Evolutionary conservation across 257 asterid species (phyloP), one percentile per base, ranked within the genome.

Genomic region (Haberlea rhodopensis): DNA sequence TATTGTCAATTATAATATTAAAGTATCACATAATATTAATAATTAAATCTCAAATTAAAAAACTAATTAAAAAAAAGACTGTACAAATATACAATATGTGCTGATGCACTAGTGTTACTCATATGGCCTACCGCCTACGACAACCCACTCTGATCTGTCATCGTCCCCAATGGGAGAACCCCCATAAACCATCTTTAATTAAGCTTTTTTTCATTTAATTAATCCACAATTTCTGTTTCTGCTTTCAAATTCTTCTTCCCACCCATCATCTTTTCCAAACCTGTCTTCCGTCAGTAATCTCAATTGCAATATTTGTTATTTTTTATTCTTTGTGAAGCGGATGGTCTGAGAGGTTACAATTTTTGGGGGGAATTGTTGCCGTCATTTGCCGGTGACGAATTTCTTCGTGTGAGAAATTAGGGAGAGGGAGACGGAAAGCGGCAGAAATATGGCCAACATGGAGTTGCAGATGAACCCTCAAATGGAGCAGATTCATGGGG

Each of bases 401-500:
- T 61, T 56, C 63, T 57, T 57, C 49, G 34, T 74, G 53, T 23
- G 72, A 60, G 49, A 45, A 43, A 45, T 11, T 46, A 21, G 56
- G 59, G 23, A 63, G 43, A 54, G 55, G 52, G 29, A 51, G 57
- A n/a, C n/a, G n/a, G n/a, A n/a, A n/a, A n/a, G n/a, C n/a, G n/a
- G 60, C 59, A 65, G 26, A 23, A 61, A 60, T 26, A 78, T 82
- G 88, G 79, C 83, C 57, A 70, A 77, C 65, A 62, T 32, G 68
- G 84, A 78, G 79, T 79, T 89, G 73, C 80, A 73, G 74, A 89
- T 89, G 97, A 89, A 66, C 76, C 84, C 97, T 75, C 95, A 89
- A 72, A 85, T 89, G 97, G 97, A 89, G 76, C 97, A 89, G 95
- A 87, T 89, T 87, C 95, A 87, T 48, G 97, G 95, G 8, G 91